phyloP scores from a whole-genome alignment of 2,329 filamentous ascomycete species.

The Alternaria arbusti region DNA sequence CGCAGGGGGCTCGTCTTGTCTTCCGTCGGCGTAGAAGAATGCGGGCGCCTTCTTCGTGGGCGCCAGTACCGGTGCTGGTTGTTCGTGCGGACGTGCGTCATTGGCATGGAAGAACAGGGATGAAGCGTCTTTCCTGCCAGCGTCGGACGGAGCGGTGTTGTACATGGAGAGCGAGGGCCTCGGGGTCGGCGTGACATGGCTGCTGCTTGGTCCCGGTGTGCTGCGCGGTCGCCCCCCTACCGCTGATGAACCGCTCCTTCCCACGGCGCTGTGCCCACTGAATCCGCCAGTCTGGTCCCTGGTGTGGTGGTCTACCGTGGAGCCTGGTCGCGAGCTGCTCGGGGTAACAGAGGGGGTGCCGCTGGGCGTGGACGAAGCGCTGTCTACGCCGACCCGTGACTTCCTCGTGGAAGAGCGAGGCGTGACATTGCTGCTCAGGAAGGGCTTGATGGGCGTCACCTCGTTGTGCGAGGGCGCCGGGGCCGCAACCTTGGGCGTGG shows the following conservation, averaged over 20 bases:
- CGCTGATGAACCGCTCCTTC: conserved; percentile 24
- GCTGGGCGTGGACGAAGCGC: conserved; percentile 69
- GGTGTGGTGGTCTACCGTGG: conserved; percentile 34
- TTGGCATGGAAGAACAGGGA: conserved; percentile 93
- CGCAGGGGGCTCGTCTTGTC: conserved; percentile 46
- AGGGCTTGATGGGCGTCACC: conserved; percentile 60
- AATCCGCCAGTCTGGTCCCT: conserved; percentile 37
- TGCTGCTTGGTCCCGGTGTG: conserved; percentile 37
- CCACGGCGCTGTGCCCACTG: conserved; percentile 30
- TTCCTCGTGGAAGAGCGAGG: conserved; percentile 78
- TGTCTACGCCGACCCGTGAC: conserved; percentile 68
- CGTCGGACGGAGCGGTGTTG: conserved; percentile 34
- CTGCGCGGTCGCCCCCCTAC: conserved; percentile 46
- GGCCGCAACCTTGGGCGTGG: conserved; percentile 41
- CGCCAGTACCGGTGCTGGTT: conserved; percentile 29
- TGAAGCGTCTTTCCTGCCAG: conserved; percentile 38
- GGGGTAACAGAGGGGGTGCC: conserved; percentile 61
- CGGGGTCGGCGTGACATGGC: conserved; percentile 28
- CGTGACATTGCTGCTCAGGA: conserved; percentile 73
- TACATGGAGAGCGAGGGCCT: conserved; percentile 34
- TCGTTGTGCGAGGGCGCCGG: conserved; percentile 55
- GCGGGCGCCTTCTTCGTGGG: conserved; percentile 53
- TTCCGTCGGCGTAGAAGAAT: conserved; percentile 61
- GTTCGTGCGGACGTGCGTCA: conserved; percentile 62
- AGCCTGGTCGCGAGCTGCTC: conserved; percentile 42